Base-by-base conservation (phyloP, 2,329 filamentous ascomycete species). In the Rutstroemia sp. region DNA sequence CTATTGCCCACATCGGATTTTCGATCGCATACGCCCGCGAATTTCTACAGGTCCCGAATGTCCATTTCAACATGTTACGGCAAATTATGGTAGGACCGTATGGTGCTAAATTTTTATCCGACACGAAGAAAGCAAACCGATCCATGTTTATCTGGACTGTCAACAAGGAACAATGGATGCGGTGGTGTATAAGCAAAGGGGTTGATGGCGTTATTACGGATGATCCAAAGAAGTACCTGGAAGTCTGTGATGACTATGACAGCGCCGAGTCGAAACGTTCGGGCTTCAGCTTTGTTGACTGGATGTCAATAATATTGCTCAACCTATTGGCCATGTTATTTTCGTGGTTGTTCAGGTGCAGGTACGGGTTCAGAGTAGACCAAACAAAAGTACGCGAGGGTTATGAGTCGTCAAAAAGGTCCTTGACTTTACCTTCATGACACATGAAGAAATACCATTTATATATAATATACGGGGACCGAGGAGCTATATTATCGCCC, bases 131-230 rank as follows among this genome's bases (percentile, higher is more conserved):
- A 48, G 73, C 75, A 1, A 73, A 76, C 16, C 78, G 87, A 21
- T 78, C 80, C 4, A 74, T 96, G 4, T 85, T 87, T 64, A 80
- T 83, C 0, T 97, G 92, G 92, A 96, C 92, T 0, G 88, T 96
- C 51, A 96, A 97, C 68, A 80, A 87, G 14, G 79, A 82, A 60
- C 76, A 78, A 50, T 81, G 83, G 72, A 96, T 97, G 92, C 79
- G 83, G 64, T 96, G 90, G 89, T 80, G 83, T 61, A 82, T 95
- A 37, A 71, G 76, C 27, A 73, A 80, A 44, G 64, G 64, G 25
- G 73, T 95, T 1, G 88, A 95, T 64, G 92, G 89, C 0, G 86
- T 96, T 4, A 84, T 96, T 53, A 95, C 91, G 0, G 92, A 96
- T 67, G 84, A 96, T 63, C 88, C 89, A 1, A 79, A 79, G 67